A percentile compares a stretch with the other conserved stretches of the same genome.
Evolutionary conservation across 2,329 filamentous ascomycete genomes (phyloP).

Genomic region (Fonsecaea erecta): DNA sequence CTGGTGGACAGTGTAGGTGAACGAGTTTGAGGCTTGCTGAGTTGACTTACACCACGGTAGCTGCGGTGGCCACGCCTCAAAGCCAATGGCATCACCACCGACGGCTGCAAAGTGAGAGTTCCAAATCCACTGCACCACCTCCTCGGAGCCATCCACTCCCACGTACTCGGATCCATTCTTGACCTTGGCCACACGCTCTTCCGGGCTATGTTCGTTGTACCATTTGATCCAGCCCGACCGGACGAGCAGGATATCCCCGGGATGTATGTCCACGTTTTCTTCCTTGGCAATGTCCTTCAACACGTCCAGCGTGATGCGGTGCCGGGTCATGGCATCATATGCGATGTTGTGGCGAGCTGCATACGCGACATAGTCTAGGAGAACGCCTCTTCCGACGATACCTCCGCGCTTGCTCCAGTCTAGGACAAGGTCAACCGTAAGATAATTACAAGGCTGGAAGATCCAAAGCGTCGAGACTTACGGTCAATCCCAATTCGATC

Average conservation of each 20-base stretch:
- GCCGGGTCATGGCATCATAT: slow-evolving; percentile 46
- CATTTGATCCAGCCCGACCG: slow-evolving; percentile 58
- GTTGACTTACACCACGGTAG: slow-evolving; percentile 17
- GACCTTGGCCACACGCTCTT: slow-evolving; percentile 46
- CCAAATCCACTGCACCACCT: slow-evolving; percentile 63
- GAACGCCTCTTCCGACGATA: slow-evolving; percentile 52
- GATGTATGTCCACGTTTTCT: slow-evolving; percentile 50
- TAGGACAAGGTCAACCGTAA: slow-evolving; percentile 32
- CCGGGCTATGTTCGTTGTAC: slow-evolving; percentile 56
- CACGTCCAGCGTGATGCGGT: slow-evolving; percentile 50
- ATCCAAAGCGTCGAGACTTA: slow-evolving; percentile 22
- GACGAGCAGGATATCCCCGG: slow-evolving; percentile 63
- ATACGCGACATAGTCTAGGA: slow-evolving; percentile 52
- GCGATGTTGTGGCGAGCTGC: slow-evolving; percentile 44
- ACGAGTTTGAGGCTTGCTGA: slow-evolving; percentile 34
- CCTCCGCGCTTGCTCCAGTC: slow-evolving; percentile 46
- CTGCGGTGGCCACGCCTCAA: slow-evolving; percentile 56
- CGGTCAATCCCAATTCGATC: slow-evolving; percentile 18
- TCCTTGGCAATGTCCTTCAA: slow-evolving; percentile 53
- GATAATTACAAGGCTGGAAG: background rate
- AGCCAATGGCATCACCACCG: slow-evolving; percentile 59
- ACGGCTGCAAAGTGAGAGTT: slow-evolving; percentile 61
- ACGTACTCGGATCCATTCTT: slow-evolving; percentile 42
- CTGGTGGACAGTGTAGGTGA: background rate
- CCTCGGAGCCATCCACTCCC: slow-evolving; percentile 55